Percentiles rank a stretch among this genome's conserved stretches.
Evolutionary conservation across 2,329 filamentous ascomycete genomes (phyloP).

Genomic region (Emergomyces orientalis): DNA sequence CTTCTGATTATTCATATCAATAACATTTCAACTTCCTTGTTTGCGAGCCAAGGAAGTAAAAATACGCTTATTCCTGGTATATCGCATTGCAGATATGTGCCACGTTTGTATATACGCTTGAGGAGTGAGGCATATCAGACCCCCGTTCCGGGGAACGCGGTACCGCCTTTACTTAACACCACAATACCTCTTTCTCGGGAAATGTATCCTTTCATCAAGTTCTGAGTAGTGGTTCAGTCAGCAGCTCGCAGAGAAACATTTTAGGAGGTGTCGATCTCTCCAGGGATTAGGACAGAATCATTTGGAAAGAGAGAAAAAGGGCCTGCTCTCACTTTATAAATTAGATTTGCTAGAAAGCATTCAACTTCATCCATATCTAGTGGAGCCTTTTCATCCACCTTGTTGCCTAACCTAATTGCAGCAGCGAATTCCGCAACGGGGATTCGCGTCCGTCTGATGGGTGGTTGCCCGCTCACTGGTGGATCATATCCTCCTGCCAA

Average conservation of each 20-base stretch:
- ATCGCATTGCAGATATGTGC: neutral
- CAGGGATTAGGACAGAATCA: neutral
- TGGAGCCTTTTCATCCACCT: slow-evolving; percentile 42
- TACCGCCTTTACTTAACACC: slow-evolving; percentile 78
- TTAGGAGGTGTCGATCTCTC: neutral
- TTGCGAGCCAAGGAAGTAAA: neutral
- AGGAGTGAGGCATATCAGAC: slow-evolving; percentile 33
- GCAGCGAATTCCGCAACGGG: slow-evolving; percentile 76
- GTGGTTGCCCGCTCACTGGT: slow-evolving; percentile 56
- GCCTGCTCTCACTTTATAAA: slow-evolving; percentile 68
- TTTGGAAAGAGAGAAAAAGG: slow-evolving; percentile 13
- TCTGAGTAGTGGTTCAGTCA: slow-evolving; percentile 44
- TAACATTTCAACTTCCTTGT: neutral
- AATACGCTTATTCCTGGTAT: neutral
- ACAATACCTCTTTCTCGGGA: slow-evolving; percentile 81
- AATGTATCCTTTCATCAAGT: slow-evolving; percentile 97
- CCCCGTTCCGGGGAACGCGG: slow-evolving; percentile 84
- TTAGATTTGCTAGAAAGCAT: slow-evolving; percentile 89
- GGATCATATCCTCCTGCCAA: slow-evolving; percentile 74
- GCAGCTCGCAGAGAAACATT: neutral
- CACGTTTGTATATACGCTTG: neutral
- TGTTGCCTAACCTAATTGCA: slow-evolving; percentile 65
- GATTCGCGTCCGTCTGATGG: slow-evolving; percentile 61
- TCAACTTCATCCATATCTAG: slow-evolving; percentile 90
- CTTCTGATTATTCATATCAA: neutral